Evolutionary conservation across 345 rosid genomes (phyloP), one percentile per base, ranked within the genome.

Genomic region (Mangifera indica): DNA sequence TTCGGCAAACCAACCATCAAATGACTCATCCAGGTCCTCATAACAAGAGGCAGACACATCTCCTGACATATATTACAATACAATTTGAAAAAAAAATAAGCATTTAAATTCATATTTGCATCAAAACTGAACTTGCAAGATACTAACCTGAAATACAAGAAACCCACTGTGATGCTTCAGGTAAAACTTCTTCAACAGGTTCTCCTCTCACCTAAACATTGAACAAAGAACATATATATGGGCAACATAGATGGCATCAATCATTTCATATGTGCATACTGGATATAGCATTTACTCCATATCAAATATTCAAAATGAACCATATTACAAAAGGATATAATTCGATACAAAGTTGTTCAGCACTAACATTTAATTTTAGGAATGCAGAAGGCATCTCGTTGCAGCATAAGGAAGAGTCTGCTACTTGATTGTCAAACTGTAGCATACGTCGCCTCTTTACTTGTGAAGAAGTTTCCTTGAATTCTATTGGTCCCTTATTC

Each of bases 391-490:
- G 76, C 70, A 71, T 72, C 70, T 91, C 97, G 63, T 91, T 84
- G 74, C 88, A 72, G 76, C 88, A 81, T 77, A 81, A 76, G 57
- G 85, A 74, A 29, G 86, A 79, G 71, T 87, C 93, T 29, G 24
- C 58, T 44, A 73, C 74, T 60, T 86, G 83, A 78, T 78, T 72
- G 63, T 92, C 96, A 69, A 93, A 96, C 9, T 87, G 97, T 75
- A 96, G 81, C 95, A 90, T 88, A 66, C 97, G 89, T 14, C 98
- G 96, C 84, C 99, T 84, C 82, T 96, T 96, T 57, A 84, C 53
- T 74, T 87, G 92, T 8, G 82, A 84, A 66, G 76, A 78, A 56
- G 86, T 74, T 78, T 84, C 94, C 77, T 75, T 82, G 11, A 21
- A 67, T 69, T 77, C 89, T 72, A 78, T 90, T 51, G 78, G 72